Base-by-base conservation (phyloP, 768 basidiomycete species). In the Amanita rimosa region DNA sequence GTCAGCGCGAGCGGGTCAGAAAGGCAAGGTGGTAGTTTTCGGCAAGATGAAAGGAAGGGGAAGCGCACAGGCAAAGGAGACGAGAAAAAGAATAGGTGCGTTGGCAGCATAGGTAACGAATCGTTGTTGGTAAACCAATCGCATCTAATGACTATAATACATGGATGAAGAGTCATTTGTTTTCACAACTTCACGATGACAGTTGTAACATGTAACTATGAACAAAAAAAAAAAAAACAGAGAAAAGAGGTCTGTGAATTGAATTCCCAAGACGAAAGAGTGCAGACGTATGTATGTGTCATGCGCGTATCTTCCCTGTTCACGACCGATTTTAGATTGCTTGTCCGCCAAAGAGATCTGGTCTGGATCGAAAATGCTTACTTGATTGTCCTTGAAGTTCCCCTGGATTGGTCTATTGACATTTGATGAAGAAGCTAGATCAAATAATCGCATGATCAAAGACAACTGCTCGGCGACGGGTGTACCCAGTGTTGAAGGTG, bases 11-110 rank as follows among this genome's bases (percentile, higher is more conserved):
- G 89, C 88, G 3, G 87, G 87, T 0, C 62, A 73, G 58, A 60
- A 63, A 22, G 87, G 85, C 1, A 79, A 73, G 54, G 88, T 90
- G 0, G 79, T 90, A 3, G 67, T 90, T 5, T 90, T 90, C 57
- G 83, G 83, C 27, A 86, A 83, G 61, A 64, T 67, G 56, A 74
- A 72, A 49, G 85, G 84, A 1, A 67, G 85, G 17, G 83, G 84
- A 2, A 76, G 79, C 45, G 65, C 64, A 34, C 68, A 65, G 52
- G 67, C 72, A 24, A 71, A 68, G 59, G 74, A 77, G 24, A 70
- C 81, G 39, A 69, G 68, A 61, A 67, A 68, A 60, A 72, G 64
- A 57, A 69, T 84, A 16, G 26, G 37, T 39, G 38, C 38, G 3
- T 48, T 48, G 38, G 47, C 40, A 4, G 37, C 37, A 24, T 48